phyloP scores from a whole-genome alignment of 2,329 filamentous ascomycete genomes.

The Alternaria tenuissima region DNA sequence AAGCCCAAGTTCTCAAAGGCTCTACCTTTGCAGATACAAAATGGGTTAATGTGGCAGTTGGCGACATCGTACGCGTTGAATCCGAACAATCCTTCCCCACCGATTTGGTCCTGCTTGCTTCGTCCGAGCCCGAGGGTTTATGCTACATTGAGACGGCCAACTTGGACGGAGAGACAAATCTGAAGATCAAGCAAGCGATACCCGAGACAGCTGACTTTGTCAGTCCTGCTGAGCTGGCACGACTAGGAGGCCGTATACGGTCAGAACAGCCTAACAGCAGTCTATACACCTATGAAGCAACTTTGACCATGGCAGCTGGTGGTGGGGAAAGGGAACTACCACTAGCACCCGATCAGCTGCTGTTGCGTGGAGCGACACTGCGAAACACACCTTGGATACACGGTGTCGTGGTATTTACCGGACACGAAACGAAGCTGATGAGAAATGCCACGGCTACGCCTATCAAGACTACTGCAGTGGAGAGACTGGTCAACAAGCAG shows the following conservation, averaged over 20 bases:
- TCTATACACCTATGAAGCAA: slow-evolving; percentile 97
- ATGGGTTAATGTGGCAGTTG: slow-evolving; percentile 93
- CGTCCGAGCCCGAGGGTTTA: slow-evolving; percentile 94
- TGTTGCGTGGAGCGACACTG: slow-evolving; percentile 90
- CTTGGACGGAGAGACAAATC: slow-evolving; percentile 94
- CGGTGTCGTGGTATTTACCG: slow-evolving; percentile 94
- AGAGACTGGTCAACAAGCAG: slow-evolving; percentile 90
- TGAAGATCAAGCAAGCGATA: slow-evolving; percentile 98
- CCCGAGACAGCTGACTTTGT: slow-evolving; percentile 91
- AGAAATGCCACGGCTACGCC: slow-evolving; percentile 95
- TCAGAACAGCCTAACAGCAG: slow-evolving; percentile 99
- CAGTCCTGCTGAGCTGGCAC: slow-evolving; percentile 83
- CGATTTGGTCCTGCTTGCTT: slow-evolving; percentile 89
- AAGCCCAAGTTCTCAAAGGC: slow-evolving; percentile 81
- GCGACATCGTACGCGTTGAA: slow-evolving; percentile 90
- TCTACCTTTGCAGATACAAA: slow-evolving; percentile 85
- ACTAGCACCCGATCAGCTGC: slow-evolving; percentile 87
- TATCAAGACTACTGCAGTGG: slow-evolving; percentile 97
- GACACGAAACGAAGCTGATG: slow-evolving; percentile 99
- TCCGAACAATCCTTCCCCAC: slow-evolving; percentile 96
- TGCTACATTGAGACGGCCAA: slow-evolving; percentile 99
- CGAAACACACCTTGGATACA: slow-evolving; percentile 98
- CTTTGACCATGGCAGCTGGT: slow-evolving; percentile 86
- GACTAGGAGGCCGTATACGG: slow-evolving; percentile 83
- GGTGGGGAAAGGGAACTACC: slow-evolving; percentile 93